Conservation (phyloP, 2,329 filamentous ascomycete species). For the Acephala macrosclerotiorum region DNA sequence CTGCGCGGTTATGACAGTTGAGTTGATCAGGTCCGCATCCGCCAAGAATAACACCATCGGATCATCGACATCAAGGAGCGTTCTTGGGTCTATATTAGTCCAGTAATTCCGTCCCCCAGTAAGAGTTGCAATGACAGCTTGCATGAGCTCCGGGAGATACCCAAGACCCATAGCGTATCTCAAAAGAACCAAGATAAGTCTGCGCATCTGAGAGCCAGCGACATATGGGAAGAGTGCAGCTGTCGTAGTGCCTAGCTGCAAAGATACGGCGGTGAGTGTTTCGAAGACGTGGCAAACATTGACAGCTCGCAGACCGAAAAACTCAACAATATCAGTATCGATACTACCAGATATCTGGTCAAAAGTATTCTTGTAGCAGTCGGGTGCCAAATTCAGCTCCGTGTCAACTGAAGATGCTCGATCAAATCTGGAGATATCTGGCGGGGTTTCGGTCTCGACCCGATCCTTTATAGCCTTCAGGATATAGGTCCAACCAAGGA, state of each 20-base stretch:
- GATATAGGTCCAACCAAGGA: slow-evolving; percentile 84
- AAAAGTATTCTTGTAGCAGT: slow-evolving; percentile 52
- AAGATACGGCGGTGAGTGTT: slow-evolving; percentile 52
- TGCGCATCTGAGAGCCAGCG: slow-evolving; percentile 47
- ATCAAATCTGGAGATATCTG: slow-evolving; percentile 42
- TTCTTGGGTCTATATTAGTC: slow-evolving; percentile 38
- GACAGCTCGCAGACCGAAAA: slow-evolving; percentile 55
- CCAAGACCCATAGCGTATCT: slow-evolving; percentile 41
- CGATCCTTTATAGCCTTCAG: slow-evolving; percentile 66
- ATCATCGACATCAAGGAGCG: slow-evolving; percentile 54
- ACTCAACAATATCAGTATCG: slow-evolving; percentile 51
- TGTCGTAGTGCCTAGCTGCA: slow-evolving; percentile 48
- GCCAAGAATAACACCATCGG: slow-evolving; percentile 52
- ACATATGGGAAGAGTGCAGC: slow-evolving; percentile 48
- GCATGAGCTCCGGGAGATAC: slow-evolving; percentile 45
- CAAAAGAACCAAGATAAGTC: slow-evolving; percentile 45
- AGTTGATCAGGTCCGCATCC: slow-evolving; percentile 17
- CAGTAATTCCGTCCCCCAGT: slow-evolving; percentile 43
- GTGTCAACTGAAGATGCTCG: slow-evolving; percentile 21
- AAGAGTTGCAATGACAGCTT: slow-evolving; percentile 42
- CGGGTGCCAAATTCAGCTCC: slow-evolving; percentile 20
- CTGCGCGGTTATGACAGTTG: slow-evolving; percentile 68
- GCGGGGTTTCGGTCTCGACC: slow-evolving; percentile 46
- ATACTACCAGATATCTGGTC: slow-evolving; percentile 50
- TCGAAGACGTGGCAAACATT: slow-evolving; percentile 56